These are phyloP conservation scores for Backusella sp. DNA, from an alignment of 192 early-diverging fungal genomes.

Conservation along the genomic window DNA sequence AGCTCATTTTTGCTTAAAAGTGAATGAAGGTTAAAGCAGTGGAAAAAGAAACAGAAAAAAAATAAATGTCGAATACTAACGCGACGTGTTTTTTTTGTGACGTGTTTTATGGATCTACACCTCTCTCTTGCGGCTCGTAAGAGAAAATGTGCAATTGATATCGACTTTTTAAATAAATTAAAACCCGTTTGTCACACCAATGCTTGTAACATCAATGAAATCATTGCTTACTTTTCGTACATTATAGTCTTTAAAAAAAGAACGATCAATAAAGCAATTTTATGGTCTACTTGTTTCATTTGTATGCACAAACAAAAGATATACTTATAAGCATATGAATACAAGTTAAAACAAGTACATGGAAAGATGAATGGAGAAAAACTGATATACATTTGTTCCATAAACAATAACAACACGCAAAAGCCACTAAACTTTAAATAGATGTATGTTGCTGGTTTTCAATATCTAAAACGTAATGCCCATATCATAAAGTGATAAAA, in stretches of 20 bases:
- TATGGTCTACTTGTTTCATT: too few species aligned
- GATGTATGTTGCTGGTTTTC: background rate
- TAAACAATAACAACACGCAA: background rate
- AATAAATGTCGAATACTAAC: background rate
- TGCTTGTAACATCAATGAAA: background rate
- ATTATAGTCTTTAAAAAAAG: too few species aligned
- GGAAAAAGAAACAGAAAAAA: background rate
- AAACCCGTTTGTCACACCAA: background rate
- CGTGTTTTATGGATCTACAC: background rate
- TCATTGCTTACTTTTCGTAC: background rate
- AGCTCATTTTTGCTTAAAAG: background rate
- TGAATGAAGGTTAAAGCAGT: background rate
- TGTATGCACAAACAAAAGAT: background rate
- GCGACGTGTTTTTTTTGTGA: constrained; percentile 8
- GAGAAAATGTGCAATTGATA: too few species aligned
- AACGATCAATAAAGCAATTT: too few species aligned
- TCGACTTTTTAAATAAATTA: background rate
- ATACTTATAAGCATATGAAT: background rate
- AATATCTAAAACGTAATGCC: constrained; percentile 2
- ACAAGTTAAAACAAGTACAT: background rate
- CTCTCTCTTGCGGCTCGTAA: too few species aligned
- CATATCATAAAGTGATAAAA: background rate
- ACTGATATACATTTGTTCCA: background rate
- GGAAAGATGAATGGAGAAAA: background rate
- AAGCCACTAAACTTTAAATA: constrained; percentile 2